phyloP scores from a whole-genome alignment of 768 basidiomycete species.

The Naematelia encephala region DNA sequence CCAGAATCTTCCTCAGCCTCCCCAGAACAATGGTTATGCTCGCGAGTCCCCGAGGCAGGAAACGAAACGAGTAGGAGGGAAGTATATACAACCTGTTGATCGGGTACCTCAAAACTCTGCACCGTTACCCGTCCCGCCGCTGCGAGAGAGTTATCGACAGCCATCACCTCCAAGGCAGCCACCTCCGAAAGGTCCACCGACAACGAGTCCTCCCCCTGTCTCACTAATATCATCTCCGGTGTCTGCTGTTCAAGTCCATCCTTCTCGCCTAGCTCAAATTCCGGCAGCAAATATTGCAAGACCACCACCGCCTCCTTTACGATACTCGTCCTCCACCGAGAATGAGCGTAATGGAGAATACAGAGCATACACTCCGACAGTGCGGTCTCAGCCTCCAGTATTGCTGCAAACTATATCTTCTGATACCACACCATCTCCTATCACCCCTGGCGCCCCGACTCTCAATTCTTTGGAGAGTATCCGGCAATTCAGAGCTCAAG shows the following conservation, averaged over 20 bases:
- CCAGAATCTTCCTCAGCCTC: neutral
- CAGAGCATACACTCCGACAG: neutral
- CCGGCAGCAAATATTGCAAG: neutral
- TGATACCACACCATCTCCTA: neutral
- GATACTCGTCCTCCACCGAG: neutral
- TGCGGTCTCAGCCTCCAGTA: neutral
- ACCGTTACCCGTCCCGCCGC: neutral
- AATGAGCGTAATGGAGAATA: neutral
- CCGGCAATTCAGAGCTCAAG: slow-evolving; percentile 21
- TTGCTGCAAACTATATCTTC: neutral
- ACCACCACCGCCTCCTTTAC: neutral
- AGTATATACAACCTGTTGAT: too few species aligned
- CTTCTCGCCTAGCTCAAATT: neutral
- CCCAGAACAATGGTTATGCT: neutral
- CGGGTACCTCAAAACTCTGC: neutral
- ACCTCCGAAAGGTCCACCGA: neutral
- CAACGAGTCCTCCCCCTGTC: neutral
- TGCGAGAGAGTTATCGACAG: neutral
- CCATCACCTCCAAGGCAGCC: neutral
- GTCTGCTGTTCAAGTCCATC: neutral
- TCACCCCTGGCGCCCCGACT: slow-evolving; percentile 1
- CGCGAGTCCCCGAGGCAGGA: neutral
- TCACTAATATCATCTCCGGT: neutral
- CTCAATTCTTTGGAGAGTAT: slow-evolving; percentile 18
- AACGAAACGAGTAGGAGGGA: neutral